Conservation (phyloP, 441 rosid genomes). For the Flueggea neowawraea region DNA sequence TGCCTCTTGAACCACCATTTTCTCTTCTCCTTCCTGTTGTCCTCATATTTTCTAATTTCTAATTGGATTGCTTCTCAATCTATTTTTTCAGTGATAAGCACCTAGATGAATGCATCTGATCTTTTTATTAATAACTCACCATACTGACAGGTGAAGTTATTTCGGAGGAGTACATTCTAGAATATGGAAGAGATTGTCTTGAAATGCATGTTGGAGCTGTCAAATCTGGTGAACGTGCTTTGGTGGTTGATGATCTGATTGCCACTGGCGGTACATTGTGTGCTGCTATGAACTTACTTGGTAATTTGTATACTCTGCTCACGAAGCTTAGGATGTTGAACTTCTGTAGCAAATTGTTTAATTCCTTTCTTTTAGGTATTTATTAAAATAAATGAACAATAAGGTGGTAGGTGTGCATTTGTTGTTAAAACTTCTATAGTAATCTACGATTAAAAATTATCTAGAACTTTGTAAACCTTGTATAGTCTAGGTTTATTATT, state of each 20-base stretch:
- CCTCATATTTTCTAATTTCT: not conserved
- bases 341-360: not conserved
- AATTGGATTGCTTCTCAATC: not conserved
- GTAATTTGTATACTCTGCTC: conserved; percentile 29
- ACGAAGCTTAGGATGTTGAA: not conserved
- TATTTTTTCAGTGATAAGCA: not conserved
- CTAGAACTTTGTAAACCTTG: too few relatives aligned
- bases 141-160: conserved; percentile 67
- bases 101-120: not conserved
- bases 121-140: not conserved
- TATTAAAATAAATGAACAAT: too few relatives aligned
- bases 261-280: conserved; percentile 97
- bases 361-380: not conserved
- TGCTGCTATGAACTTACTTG: conserved; percentile 89
- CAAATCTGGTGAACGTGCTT: conserved; percentile 62
- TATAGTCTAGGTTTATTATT: too few relatives aligned
- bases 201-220: conserved; percentile 98
- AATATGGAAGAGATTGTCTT: conserved; percentile 87
- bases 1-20: too few relatives aligned
- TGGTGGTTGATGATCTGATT: conserved; percentile 89
- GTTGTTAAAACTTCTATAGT: too few relatives aligned
- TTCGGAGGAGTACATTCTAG: conserved; percentile 77
- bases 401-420: too few relatives aligned
- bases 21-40: not conserved
- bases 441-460: too few relatives aligned